Evolutionary conservation across 805 yeast genomes (phyloP).

Genomic region (Zygosaccharomyces siamensis): DNA sequence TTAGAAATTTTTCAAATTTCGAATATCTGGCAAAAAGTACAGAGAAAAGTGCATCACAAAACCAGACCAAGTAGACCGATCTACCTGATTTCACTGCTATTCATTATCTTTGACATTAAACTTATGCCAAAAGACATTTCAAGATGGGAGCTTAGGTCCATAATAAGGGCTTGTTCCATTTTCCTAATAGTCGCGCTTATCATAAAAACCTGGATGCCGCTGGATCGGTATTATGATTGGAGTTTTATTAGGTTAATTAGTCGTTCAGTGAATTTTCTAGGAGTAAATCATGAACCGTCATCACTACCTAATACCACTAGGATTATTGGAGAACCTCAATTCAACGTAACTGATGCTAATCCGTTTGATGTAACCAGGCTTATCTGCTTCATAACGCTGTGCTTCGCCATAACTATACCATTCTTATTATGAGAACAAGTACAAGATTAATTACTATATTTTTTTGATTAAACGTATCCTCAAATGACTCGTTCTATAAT

Average conservation of each 20-base stretch:
- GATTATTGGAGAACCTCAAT: slow-evolving; percentile 13
- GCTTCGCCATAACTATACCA: slow-evolving; percentile 13
- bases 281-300: background rate
- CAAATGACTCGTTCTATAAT: background rate
- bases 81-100: no score
- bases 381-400: slow-evolving; percentile 13
- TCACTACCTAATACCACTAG: background rate
- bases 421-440: slow-evolving; percentile 4
- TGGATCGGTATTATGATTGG: background rate
- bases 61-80: no score
- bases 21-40: background rate
- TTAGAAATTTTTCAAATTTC: slow-evolving; percentile 1
- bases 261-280: background rate
- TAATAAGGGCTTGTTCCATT: background rate
- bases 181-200: background rate
- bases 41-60: background rate
- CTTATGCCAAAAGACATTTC: background rate
- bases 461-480: background rate
- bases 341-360: slow-evolving; percentile 26
- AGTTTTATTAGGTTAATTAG: background rate
- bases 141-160: background rate
- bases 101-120: background rate
- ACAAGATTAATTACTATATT: background rate
- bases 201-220: background rate
- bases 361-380: slow-evolving; percentile 19